These are phyloP conservation scores for Suillus paluster DNA, from an alignment of 768 basidiomycete species.

Conservation along the genomic window DNA sequence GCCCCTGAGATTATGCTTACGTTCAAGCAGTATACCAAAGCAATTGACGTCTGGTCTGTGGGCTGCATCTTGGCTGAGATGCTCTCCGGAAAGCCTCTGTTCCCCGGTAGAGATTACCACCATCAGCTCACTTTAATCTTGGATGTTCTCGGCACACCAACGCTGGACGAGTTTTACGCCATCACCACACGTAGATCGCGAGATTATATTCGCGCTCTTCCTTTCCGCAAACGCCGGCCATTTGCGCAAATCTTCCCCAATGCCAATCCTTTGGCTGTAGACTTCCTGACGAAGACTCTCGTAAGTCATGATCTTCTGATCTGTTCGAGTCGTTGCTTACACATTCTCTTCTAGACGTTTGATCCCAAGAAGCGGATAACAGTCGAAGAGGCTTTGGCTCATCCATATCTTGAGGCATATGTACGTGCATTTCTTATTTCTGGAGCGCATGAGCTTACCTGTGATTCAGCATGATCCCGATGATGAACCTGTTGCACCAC, in stretches of 20 bases:
- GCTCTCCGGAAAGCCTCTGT: constrained; percentile 95
- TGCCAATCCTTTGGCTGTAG: constrained; percentile 77
- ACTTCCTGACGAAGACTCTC: constrained; percentile 84
- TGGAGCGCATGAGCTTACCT: constrained; percentile 14
- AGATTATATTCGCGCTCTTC: constrained; percentile 93
- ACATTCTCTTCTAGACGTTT: constrained; percentile 68
- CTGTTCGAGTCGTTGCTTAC: not conserved
- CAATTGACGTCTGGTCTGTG: constrained; percentile 89
- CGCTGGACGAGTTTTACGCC: constrained; percentile 96
- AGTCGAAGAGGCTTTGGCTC: constrained; percentile 92
- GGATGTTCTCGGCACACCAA: constrained; percentile 96
- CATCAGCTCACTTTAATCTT: constrained; percentile 95
- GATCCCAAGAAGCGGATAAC: constrained; percentile 97
- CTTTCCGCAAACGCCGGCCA: constrained; percentile 86
- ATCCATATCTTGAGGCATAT: constrained; percentile 94
- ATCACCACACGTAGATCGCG: constrained; percentile 91
- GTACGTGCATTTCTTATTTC: constrained; percentile 43
- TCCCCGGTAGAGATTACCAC: constrained; percentile 96
- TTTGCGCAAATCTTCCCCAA: constrained; percentile 90
- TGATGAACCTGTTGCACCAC: constrained; percentile 94
- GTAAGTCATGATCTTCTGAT: constrained; percentile 40
- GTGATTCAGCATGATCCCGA: constrained; percentile 83
- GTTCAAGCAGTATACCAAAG: constrained; percentile 98
- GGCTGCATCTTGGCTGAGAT: constrained; percentile 94
- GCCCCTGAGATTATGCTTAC: constrained; percentile 99